Base-by-base conservation (phyloP, 2,329 filamentous ascomycete species). In the Aspergillus alliaceus region DNA sequence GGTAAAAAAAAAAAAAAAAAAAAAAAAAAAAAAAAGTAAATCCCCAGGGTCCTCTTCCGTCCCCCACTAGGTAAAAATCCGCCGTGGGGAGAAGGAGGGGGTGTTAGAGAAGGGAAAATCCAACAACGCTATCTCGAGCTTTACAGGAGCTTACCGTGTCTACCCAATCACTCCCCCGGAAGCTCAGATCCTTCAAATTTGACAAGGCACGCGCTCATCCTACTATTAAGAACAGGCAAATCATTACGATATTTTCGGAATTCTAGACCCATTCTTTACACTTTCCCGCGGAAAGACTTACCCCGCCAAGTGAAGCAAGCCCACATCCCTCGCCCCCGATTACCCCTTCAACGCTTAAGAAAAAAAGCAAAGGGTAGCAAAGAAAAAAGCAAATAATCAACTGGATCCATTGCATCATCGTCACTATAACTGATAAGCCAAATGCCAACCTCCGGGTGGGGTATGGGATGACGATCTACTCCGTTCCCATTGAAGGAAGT, bases 231-330 rank as follows among this genome's bases (percentile, higher is more conserved):
- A 35, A 15, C 2, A 6, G 22, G 6, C 8, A n/a, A 15, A 25
- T 25, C 11, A 44, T 22, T 11, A 27, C 39, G 39, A 44, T 44
- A 44, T 22, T 20, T 22, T 42, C n/a, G n/a, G 20, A 47, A 47
- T 47, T 20, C 44, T 47, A 31, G n/a, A 47, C 15, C 20, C 20
- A 11, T 6, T 25, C 9, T 24, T 15, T 27, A 9, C 15, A 14
- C 25, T 22, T 48, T 48, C 29, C 44, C 44, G 44, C 44, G 44
- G 44, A 48, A 48, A 48, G 18, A 48, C 44, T 48, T 48, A 32
- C 44, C 44, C 44, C 44, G 12, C 27, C 44, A 48, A 31, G 44
- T 48, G 8, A 6, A 1, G 5, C 31, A 31, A 24, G 14, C n/a
- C 12, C 39, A 6, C 39, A n/a, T n/a, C 39, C 8, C 39, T 7